Percentiles rank a stretch among this genome's conserved stretches.
phyloP scores from a whole-genome alignment of 1,139 yeast genomes.

The Entelexis sorbosivorans region DNA sequence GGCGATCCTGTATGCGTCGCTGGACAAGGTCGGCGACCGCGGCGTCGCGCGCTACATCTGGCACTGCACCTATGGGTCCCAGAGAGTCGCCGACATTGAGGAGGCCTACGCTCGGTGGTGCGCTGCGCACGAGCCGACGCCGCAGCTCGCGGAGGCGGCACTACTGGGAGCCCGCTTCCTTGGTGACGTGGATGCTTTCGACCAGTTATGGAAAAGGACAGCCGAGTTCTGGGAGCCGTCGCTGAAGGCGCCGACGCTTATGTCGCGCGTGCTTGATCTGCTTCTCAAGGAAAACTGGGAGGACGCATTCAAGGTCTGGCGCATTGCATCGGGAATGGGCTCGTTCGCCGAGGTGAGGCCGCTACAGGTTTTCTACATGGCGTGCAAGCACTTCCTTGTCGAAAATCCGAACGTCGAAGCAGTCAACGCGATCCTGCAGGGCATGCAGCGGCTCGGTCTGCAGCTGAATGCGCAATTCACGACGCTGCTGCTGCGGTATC shows the following conservation, averaged over 20 bases:
- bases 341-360: neutral
- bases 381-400: slow-evolving; percentile 14
- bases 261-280: slow-evolving; percentile 10
- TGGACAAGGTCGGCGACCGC: slow-evolving; percentile 10
- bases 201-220: slow-evolving; percentile 9
- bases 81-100: slow-evolving; percentile 14
- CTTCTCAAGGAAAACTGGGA: slow-evolving; percentile 14
- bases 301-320: slow-evolving; percentile 11
- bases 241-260: slow-evolving; percentile 11
- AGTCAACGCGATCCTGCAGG: slow-evolving; percentile 8
- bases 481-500: slow-evolving; percentile 13
- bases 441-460: slow-evolving; percentile 10
- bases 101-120: slow-evolving; percentile 11
- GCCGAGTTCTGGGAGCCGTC: slow-evolving; percentile 12
- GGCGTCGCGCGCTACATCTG: slow-evolving; percentile 18
- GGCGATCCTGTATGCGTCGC: slow-evolving; percentile 19
- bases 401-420: slow-evolving; percentile 7
- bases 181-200: slow-evolving; percentile 9
- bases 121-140: neutral
- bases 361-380: slow-evolving; percentile 7
- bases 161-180: slow-evolving; percentile 19
- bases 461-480: slow-evolving; percentile 11
- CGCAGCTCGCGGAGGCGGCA: slow-evolving; percentile 14
- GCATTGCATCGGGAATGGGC: slow-evolving; percentile 10
- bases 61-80: slow-evolving; percentile 14